Evolutionary conservation across 2,329 filamentous ascomycete genomes (phyloP).

Genomic region (Colletotrichum viniferum): DNA sequence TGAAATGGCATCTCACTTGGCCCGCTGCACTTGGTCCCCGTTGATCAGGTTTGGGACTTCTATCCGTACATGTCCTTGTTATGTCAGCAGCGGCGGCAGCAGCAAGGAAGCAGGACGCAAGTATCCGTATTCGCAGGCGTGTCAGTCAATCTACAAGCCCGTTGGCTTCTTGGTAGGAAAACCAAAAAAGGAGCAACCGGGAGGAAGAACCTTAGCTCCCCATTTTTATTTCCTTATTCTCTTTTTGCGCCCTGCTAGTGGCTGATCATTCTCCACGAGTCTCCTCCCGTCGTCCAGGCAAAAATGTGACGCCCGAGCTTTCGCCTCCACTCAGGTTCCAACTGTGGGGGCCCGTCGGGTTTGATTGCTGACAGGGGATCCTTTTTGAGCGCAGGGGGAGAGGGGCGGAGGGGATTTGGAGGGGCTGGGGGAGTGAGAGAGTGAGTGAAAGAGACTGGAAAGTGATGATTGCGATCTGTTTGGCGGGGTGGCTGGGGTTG

Average conservation of each 20-base stretch:
- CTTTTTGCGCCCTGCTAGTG: constrained; percentile 3
- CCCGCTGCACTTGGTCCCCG: background rate
- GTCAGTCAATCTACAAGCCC: background rate
- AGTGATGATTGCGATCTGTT: background rate
- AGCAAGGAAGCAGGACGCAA: background rate
- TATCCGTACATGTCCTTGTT: background rate
- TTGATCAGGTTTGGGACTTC: background rate
- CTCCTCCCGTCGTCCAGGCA: constrained; percentile 20
- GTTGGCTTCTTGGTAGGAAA: background rate
- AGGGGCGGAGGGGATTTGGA: background rate
- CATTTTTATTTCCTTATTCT: background rate
- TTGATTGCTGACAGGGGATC: background rate
- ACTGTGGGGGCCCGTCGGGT: constrained; percentile 1
- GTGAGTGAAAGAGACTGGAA: background rate
- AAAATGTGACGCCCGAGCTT: constrained; percentile 8
- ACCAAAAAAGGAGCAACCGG: background rate
- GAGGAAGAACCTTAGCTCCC: background rate
- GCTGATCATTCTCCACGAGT: constrained; percentile 11
- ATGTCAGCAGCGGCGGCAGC: background rate
- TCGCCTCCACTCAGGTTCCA: background rate
- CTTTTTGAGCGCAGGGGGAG: background rate
- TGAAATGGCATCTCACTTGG: background rate
- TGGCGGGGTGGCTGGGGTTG: constrained; percentile 6
- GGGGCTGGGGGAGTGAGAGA: background rate
- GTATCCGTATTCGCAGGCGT: background rate